These are phyloP conservation scores for Stemphylium vesicarium DNA, from an alignment of 2,329 filamentous ascomycete species.

Conservation along the genomic window DNA sequence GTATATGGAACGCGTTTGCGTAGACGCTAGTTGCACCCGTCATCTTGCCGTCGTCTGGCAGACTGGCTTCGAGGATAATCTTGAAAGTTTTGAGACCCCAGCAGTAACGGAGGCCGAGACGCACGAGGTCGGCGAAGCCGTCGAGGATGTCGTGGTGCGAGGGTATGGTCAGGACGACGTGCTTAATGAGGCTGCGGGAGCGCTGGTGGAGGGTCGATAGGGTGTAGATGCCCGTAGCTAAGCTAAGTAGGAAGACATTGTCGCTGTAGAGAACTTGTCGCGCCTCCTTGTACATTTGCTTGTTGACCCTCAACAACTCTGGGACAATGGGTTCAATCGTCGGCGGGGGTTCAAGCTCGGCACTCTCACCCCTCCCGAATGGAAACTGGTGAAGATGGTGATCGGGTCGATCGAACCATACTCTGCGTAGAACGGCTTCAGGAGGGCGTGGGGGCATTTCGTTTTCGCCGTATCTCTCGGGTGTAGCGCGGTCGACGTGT, in stretches of 20 bases:
- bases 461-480: conserved; percentile 20
- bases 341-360: background rate
- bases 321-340: conserved; percentile 46
- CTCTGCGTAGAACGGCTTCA: background rate
- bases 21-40: conserved; percentile 52
- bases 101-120: conserved; percentile 54
- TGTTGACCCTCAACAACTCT: conserved; percentile 49
- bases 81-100: conserved; percentile 53
- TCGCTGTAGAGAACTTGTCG: conserved; percentile 41
- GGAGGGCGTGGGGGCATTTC: background rate
- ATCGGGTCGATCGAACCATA: background rate
- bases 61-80: conserved; percentile 46
- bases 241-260: conserved; percentile 46
- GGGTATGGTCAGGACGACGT: conserved; percentile 53
- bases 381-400: background rate
- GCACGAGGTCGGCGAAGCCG: conserved; percentile 54
- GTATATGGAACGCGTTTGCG: conserved; percentile 56
- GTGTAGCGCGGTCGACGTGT: conserved; percentile 25
- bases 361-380: background rate
- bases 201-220: conserved; percentile 52
- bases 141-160: conserved; percentile 56
- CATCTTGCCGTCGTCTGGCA: conserved; percentile 38
- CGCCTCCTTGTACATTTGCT: conserved; percentile 47
- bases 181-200: conserved; percentile 52
- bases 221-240: conserved; percentile 48